A percentile compares a stretch with the other conserved stretches of the same genome.
Evolutionary conservation across 1,284 basidiomycete genomes (phyloP).

Genomic region (Agaricales sp.): DNA sequence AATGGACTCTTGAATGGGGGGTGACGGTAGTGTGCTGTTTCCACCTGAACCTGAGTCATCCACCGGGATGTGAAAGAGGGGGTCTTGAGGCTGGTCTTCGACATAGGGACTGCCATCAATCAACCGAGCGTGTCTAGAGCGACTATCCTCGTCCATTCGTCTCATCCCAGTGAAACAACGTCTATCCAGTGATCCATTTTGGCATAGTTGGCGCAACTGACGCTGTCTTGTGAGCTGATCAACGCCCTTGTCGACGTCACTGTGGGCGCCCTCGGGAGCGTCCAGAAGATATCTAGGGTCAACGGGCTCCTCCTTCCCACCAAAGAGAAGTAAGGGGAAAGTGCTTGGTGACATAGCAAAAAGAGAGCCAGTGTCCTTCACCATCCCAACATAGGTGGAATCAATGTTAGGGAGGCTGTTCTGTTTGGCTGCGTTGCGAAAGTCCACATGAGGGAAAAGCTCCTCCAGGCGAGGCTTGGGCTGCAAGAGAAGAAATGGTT

Average conservation of each 20-base stretch:
- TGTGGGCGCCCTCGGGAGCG: conserved; percentile 21
- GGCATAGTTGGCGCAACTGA: conserved; percentile 11
- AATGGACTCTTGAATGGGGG: not conserved
- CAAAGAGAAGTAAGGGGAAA: conserved; percentile 35
- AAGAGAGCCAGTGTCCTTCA: conserved; percentile 60
- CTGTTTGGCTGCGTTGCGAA: conserved; percentile 22
- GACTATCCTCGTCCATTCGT: conserved; percentile 32
- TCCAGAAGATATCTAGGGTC: conserved; percentile 20
- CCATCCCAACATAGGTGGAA: conserved; percentile 64
- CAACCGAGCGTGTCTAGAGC: conserved; percentile 25
- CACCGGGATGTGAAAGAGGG: no score
- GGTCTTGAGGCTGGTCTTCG: conserved; percentile 1
- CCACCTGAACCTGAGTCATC: not conserved
- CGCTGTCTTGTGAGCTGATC: conserved; percentile 9
- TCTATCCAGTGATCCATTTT: conserved; percentile 31
- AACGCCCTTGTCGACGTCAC: conserved; percentile 15
- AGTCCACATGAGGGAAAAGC: conserved; percentile 38
- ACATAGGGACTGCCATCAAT: conserved; percentile 20
- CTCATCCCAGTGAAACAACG: conserved; percentile 54
- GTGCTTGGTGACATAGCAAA: conserved; percentile 69
- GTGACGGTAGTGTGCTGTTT: not conserved
- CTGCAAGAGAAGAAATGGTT: conserved; percentile 72
- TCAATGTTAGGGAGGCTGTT: conserved; percentile 36
- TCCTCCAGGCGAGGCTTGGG: conserved; percentile 62
- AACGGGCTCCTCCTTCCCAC: not conserved